Evolutionary conservation across 257 asterid genomes (phyloP), one percentile per base, ranked within the genome.

Genomic region (Nemophila menziesii): DNA sequence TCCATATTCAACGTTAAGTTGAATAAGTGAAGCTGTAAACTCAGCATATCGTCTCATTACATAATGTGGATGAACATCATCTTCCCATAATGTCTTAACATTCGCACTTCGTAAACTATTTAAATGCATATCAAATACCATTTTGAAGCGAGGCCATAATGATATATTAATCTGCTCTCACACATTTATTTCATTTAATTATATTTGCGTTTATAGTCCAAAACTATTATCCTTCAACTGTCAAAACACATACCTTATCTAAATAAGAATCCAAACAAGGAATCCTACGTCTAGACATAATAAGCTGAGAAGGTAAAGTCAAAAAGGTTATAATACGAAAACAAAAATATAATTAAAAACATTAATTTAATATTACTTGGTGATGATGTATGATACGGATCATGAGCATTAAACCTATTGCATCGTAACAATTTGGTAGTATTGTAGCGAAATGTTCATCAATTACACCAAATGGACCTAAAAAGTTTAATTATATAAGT

Each of bases 31-130:
- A 44, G 96, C 99, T 1, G 93, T 77, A 62, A 90, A 90, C 76
- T 90, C 99, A 4, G 96, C 99, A 67, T 85, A 90, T 42, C 96
- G 96, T 72, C 99, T 79, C 83, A 85, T 81, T 63, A 90, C 96
- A 64, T 85, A 90, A 75, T 90, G 96, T 49, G 94, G 96, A 70
- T 68, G 99, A 29, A 90, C 93, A 69, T 90, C 96, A 77, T 85
- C 94, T 68, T 90, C 96, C 99, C 96, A 90, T 71, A 90, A 66
- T 52, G 68, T 75, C 58, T 71, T 71, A 51, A 90, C 57, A 71
- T 67, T 77, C 60, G 94, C 99, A 60, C 77, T 90, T 43, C 93
- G 83, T 52, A 90, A 60, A 63, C 99, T 90, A 69, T 65, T 71
- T 73, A 90, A 82, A 54, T 90, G 99, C 99, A 81, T 76, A 71